These are phyloP conservation scores for Sporothrix luriei DNA, from an alignment of 2,329 filamentous ascomycete species.

Conservation along the genomic window DNA sequence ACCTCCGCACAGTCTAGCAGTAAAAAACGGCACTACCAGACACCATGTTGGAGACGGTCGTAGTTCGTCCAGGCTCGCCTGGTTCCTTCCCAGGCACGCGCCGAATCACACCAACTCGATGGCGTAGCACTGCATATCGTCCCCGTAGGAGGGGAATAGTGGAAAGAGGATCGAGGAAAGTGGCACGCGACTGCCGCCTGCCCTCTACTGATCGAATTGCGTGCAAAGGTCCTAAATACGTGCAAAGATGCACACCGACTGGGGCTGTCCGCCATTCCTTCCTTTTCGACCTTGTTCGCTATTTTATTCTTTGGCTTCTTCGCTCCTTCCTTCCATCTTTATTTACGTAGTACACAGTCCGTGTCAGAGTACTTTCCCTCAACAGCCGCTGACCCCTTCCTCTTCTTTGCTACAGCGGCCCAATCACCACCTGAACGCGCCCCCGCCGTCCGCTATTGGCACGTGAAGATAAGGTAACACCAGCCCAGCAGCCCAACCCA, in stretches of 20 bases:
- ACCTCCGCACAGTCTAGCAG: neutral
- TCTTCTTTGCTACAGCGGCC: neutral
- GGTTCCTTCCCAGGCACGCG: conserved; percentile 12
- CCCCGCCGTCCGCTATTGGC: conserved; percentile 24
- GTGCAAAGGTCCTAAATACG: neutral
- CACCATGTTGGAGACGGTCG: conserved; percentile 17
- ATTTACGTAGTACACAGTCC: no score
- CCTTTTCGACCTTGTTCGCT: neutral
- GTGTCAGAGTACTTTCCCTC: no score
- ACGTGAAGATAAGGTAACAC: conserved; percentile 29
- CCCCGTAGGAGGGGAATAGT: neutral
- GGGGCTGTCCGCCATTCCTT: neutral
- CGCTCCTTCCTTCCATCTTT: neutral
- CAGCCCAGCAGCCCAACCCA: conserved; percentile 14
- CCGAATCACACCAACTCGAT: neutral
- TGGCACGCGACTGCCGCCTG: conserved; percentile 26
- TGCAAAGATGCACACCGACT: no score
- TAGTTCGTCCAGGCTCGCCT: neutral
- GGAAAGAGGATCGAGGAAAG: conserved; percentile 9
- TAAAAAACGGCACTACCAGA: neutral
- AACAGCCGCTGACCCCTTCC: neutral
- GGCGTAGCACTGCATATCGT: neutral
- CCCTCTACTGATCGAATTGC: neutral
- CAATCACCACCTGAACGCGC: conserved; percentile 1
- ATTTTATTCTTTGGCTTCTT: neutral